phyloP scores from a whole-genome alignment of 2,329 filamentous ascomycete species.

The Bisporella sp. region DNA sequence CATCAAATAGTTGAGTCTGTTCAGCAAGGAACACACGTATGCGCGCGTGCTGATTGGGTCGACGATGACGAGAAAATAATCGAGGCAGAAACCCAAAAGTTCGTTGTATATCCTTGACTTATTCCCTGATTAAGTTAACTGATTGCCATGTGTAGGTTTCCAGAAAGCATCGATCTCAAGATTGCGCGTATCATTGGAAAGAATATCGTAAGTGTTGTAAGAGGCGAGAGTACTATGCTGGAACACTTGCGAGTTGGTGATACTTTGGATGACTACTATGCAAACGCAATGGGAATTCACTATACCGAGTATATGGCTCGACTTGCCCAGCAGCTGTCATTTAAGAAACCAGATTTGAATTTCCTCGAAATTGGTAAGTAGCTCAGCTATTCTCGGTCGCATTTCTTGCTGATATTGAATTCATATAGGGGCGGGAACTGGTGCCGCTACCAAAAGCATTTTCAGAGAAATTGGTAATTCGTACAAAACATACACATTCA shows the following conservation, averaged over 20 bases:
- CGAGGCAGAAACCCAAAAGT: too few relatives aligned
- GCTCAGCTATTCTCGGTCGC: too few relatives aligned
- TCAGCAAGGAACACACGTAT: too few relatives aligned
- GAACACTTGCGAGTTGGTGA: slow-evolving; percentile 16
- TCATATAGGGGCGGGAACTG: slow-evolving; percentile 36
- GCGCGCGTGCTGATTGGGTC: too few relatives aligned
- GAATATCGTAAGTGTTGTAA: slow-evolving; percentile 13
- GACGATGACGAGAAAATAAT: too few relatives aligned
- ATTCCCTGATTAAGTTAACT: not conserved
- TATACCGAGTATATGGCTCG: too few relatives aligned
- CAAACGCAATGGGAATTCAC: slow-evolving; percentile 9
- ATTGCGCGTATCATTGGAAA: slow-evolving; percentile 14
- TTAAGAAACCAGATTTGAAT: too few relatives aligned
- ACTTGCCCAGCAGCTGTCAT: slow-evolving; percentile 1
- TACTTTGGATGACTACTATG: slow-evolving; percentile 16
- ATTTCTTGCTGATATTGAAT: too few relatives aligned
- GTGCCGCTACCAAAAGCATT: slow-evolving; percentile 32
- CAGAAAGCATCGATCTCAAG: slow-evolving; percentile 9
- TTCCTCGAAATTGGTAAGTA: too few relatives aligned
- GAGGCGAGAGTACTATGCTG: slow-evolving; percentile 14
- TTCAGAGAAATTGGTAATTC: slow-evolving; percentile 26
- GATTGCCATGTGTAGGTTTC: slow-evolving; percentile 1
- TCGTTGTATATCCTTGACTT: too few relatives aligned
- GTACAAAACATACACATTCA: slow-evolving; percentile 37
- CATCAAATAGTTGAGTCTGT: too few relatives aligned